Conservation (phyloP, 176 grass and related monocot genomes). For the Chrysopogon serrulatus region DNA sequence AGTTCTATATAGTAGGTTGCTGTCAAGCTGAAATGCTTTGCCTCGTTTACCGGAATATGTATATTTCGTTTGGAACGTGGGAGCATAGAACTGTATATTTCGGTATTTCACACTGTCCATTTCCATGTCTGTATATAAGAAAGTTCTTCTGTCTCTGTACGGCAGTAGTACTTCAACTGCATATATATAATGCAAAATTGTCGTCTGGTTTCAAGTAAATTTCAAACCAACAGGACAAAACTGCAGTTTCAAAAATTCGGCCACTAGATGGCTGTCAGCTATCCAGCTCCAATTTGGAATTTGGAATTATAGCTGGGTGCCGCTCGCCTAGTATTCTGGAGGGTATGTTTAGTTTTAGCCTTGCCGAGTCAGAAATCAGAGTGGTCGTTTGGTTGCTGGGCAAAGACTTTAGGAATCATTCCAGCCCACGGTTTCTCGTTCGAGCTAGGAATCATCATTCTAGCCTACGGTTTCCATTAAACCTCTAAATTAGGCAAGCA, state of each 20-base stretch:
- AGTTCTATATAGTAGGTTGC: conserved; percentile 9
- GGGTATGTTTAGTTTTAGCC: too few relatives aligned
- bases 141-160: background rate
- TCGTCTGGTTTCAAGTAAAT: background rate
- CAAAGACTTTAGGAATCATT: too few relatives aligned
- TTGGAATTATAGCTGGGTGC: background rate
- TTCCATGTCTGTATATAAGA: conserved; percentile 9
- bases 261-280: background rate
- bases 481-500: too few relatives aligned
- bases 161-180: background rate
- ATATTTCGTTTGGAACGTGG: conserved; percentile 19
- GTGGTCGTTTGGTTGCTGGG: too few relatives aligned
- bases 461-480: too few relatives aligned
- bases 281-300: background rate
- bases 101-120: background rate
- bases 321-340: too few relatives aligned
- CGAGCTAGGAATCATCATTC: too few relatives aligned
- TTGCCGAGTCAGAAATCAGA: too few relatives aligned
- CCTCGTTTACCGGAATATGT: conserved; percentile 1
- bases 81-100: background rate
- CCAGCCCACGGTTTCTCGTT: too few relatives aligned
- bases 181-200: background rate
- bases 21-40: conserved; percentile 15
- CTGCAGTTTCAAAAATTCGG: background rate
- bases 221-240: background rate